Conservation (phyloP, 2,329 filamentous ascomycete species). For the Nemania diffusa region DNA sequence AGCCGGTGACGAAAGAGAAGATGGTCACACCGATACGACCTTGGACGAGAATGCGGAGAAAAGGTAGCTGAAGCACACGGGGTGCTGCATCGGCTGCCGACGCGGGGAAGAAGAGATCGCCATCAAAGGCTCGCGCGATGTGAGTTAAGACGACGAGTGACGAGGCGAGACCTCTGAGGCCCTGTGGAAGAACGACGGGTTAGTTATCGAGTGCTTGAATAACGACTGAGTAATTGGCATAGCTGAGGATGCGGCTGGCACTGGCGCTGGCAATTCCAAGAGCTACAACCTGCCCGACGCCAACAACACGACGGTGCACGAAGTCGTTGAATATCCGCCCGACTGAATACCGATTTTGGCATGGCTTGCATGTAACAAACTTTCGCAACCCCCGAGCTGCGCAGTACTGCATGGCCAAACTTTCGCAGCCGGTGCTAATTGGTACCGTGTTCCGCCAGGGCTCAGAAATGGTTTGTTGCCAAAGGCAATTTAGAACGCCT, state of each 20-base stretch:
- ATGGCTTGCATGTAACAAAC: background rate
- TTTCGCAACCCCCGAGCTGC: background rate
- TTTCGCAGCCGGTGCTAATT: background rate
- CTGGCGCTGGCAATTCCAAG: conserved; percentile 2
- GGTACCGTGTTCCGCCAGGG: background rate
- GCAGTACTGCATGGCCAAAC: background rate
- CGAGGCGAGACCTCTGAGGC: conserved; percentile 66
- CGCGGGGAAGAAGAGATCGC: conserved; percentile 60
- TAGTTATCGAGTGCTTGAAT: conserved; percentile 14
- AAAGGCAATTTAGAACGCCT: background rate
- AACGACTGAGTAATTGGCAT: background rate
- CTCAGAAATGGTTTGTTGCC: background rate
- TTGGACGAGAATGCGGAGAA: conserved; percentile 67
- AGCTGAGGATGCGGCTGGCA: background rate
- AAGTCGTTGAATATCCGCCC: background rate
- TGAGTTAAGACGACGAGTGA: conserved; percentile 66
- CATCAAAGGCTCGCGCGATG: conserved; percentile 62
- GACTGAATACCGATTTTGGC: background rate
- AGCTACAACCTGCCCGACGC: background rate
- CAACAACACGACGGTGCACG: background rate
- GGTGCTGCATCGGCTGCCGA: conserved; percentile 57
- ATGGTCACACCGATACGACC: conserved; percentile 73
- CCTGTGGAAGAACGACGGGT: conserved; percentile 51
- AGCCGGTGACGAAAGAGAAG: conserved; percentile 73
- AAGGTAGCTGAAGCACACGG: conserved; percentile 66